Evolutionary conservation across 2,329 filamentous ascomycete genomes (phyloP).

Genomic region (Ascochyta viciae-villosae): DNA sequence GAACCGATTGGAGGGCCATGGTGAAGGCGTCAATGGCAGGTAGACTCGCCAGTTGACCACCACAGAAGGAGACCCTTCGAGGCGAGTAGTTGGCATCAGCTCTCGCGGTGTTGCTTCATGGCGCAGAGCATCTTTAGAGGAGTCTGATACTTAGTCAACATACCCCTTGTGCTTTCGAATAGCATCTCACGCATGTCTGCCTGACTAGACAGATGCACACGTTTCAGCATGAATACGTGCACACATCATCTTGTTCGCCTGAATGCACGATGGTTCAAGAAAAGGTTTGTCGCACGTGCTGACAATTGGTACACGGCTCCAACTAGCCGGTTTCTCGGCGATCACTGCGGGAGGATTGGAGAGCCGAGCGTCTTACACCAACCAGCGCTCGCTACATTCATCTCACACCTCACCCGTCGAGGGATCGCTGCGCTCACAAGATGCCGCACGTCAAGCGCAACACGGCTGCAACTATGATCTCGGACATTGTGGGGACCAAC

Average conservation of each 20-base stretch:
- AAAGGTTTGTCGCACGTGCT: no score
- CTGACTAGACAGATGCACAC: no score
- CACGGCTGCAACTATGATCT: constrained; percentile 1
- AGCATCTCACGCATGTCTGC: background rate
- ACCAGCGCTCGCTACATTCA: constrained; percentile 1
- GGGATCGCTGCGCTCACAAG: background rate
- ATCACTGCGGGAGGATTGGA: constrained; percentile 13
- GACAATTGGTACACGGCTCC: constrained; percentile 4
- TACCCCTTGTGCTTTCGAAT: constrained; percentile 19
- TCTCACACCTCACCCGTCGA: constrained; percentile 6
- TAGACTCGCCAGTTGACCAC: constrained; percentile 6
- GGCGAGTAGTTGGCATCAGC: background rate
- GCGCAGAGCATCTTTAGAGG: constrained; percentile 12
- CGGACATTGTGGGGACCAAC: constrained; percentile 11
- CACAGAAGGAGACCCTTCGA: background rate
- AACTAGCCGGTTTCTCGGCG: constrained; percentile 8
- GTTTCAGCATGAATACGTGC: no score
- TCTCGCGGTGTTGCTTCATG: background rate
- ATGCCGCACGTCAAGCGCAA: constrained; percentile 6
- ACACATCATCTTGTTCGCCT: no score
- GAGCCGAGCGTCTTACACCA: constrained; percentile 13
- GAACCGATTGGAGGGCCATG: constrained; percentile 68
- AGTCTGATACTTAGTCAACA: constrained; percentile 17
- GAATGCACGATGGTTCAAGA: no score
- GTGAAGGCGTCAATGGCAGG: constrained; percentile 35